Conservation (phyloP, 1,139 yeast genomes). For the Debaryomyces robertsiae region DNA sequence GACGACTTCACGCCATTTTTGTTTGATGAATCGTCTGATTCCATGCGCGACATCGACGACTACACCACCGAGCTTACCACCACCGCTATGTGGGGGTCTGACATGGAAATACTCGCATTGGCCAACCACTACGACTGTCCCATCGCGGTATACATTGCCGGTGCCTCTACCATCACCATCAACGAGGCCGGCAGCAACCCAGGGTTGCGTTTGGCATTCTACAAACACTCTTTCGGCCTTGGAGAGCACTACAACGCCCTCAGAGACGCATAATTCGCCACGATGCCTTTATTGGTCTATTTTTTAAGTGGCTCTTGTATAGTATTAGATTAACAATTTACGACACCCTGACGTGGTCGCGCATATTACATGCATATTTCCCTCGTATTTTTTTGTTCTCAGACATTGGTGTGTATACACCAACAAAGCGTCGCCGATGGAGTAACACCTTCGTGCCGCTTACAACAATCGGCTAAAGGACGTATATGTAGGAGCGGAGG, state of each 20-base stretch:
- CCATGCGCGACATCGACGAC: constrained; percentile 62
- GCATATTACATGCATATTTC: too few species aligned
- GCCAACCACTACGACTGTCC: constrained; percentile 69
- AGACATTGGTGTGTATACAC: too few species aligned
- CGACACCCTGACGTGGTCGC: too few species aligned
- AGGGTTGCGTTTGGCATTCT: constrained; percentile 73
- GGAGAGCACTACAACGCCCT: constrained; percentile 96
- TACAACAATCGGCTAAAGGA: too few species aligned
- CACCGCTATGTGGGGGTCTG: constrained; percentile 97
- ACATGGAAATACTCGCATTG: constrained; percentile 83
- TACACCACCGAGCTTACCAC: constrained; percentile 67
- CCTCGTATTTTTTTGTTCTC: too few species aligned
- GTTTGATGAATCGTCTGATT: constrained; percentile 72
- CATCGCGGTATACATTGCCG: constrained; percentile 75
- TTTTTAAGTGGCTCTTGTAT: too few species aligned
- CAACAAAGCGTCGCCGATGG: too few species aligned
- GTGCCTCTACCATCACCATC: constrained; percentile 61
- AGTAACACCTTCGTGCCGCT: too few species aligned
- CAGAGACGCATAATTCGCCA: constrained; percentile 39
- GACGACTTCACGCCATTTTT: constrained; percentile 81
- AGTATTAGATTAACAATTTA: too few species aligned
- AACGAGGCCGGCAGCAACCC: constrained; percentile 55
- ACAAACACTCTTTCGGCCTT: constrained; percentile 81
- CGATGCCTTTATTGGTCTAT: too few species aligned
- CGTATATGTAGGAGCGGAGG: too few species aligned